Conservation (phyloP, 345 rosid species). For the Pugionium cornutum region DNA sequence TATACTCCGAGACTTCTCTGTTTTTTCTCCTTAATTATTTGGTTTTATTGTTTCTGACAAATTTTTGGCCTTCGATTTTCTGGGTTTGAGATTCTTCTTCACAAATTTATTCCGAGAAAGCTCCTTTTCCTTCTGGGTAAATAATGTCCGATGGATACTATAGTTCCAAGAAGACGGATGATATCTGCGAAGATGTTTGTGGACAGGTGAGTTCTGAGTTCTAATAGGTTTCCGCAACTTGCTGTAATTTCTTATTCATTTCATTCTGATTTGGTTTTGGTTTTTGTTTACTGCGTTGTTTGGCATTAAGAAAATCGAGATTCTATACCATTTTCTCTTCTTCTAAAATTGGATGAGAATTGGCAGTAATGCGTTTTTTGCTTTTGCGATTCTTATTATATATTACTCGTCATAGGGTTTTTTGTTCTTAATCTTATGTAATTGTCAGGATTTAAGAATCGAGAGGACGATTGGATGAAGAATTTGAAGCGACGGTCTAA, state of each 20-base stretch:
- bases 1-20: constrained; percentile 12
- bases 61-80: constrained; percentile 22
- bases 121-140: constrained; percentile 14
- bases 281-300: not conserved
- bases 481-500: constrained; percentile 3
- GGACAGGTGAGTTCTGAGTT: constrained; percentile 56
- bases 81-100: constrained; percentile 5
- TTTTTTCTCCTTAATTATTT: constrained; percentile 15
- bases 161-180: constrained; percentile 88
- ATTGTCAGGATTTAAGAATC: constrained; percentile 16
- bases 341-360: constrained; percentile 18
- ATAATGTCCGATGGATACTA: constrained; percentile 76
- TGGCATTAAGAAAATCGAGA: constrained; percentile 25
- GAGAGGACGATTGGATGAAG: not conserved
- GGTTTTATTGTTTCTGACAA: not conserved
- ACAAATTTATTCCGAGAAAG: not conserved
- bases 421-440: not conserved
- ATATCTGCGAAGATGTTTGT: constrained; percentile 76
- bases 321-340: not conserved
- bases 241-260: constrained; percentile 18
- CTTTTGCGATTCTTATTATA: constrained; percentile 3
- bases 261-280: constrained; percentile 4
- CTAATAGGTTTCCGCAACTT: constrained; percentile 13
- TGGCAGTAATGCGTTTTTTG: constrained; percentile 23
- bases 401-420: constrained; percentile 1